A percentile compares a stretch with the other conserved stretches of the same genome.
Conservation (phyloP, 805 yeast genomes). For the Lachancea sp. region DNA sequence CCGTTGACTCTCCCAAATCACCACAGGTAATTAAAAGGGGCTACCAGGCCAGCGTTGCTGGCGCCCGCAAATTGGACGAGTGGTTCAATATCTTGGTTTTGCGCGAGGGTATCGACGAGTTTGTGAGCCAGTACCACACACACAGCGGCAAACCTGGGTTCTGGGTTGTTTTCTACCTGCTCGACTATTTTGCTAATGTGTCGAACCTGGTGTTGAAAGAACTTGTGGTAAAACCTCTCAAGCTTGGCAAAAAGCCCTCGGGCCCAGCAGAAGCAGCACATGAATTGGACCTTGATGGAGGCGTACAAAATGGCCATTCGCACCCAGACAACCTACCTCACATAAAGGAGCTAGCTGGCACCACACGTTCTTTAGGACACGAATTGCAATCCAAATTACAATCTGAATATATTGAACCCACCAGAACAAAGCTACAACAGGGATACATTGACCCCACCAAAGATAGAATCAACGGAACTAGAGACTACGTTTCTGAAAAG, state of each 20-base stretch:
- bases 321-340: constrained; percentile 16
- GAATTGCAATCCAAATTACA: constrained; percentile 22
- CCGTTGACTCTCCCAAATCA: constrained; percentile 18
- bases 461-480: constrained; percentile 18
- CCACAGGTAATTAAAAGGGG: constrained; percentile 16
- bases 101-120: constrained; percentile 28
- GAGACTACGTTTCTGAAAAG: constrained; percentile 21
- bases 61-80: constrained; percentile 18
- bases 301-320: constrained; percentile 4
- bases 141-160: constrained; percentile 22
- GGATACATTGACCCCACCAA: constrained; percentile 16
- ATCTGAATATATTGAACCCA: constrained; percentile 19
- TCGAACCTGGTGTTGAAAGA: constrained; percentile 24
- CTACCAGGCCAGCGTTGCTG: constrained; percentile 12
- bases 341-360: constrained; percentile 24
- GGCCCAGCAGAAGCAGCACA: constrained; percentile 8
- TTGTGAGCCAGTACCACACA: constrained; percentile 13
- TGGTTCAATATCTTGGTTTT: constrained; percentile 23
- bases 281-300: constrained; percentile 5
- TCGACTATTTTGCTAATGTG: constrained; percentile 30
- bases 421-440: constrained; percentile 14
- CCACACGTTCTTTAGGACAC: constrained; percentile 24
- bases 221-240: constrained; percentile 26
- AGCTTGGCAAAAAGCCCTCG: constrained; percentile 8
- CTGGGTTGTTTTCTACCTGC: constrained; percentile 26